phyloP scores from a whole-genome alignment of 192 early-diverging fungal genomes.

The Backusella circina region DNA sequence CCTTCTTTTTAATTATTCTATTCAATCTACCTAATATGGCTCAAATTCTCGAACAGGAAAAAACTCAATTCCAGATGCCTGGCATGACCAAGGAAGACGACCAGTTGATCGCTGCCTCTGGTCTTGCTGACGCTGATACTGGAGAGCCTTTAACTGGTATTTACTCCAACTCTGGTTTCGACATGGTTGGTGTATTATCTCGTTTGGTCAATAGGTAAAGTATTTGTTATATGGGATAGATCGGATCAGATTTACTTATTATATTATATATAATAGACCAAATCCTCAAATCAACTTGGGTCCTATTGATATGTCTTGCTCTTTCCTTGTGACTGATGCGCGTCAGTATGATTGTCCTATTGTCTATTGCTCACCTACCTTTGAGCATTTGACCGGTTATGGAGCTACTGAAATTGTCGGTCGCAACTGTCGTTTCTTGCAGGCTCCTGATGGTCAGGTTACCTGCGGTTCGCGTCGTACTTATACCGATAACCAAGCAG shows the following conservation, averaged over 20 bases:
- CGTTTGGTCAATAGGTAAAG: slow-evolving; percentile 8
- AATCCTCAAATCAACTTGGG: slow-evolving; percentile 57
- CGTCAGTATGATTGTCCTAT: slow-evolving; percentile 50
- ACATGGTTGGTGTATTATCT: slow-evolving; percentile 30
- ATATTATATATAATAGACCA: slow-evolving; percentile 30
- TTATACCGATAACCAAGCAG: slow-evolving; percentile 49
- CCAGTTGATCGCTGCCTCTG: neutral
- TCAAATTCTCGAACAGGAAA: slow-evolving; percentile 1
- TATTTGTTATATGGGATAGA: neutral
- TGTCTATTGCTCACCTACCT: slow-evolving; percentile 57
- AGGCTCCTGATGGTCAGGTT: slow-evolving; percentile 42
- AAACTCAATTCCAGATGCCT: neutral
- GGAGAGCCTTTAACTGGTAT: slow-evolving; percentile 27
- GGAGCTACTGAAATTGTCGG: slow-evolving; percentile 30
- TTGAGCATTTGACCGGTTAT: slow-evolving; percentile 53
- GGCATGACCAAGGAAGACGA: neutral
- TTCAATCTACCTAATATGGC: slow-evolving; percentile 4
- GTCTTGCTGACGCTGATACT: neutral
- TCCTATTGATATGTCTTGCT: slow-evolving; percentile 52
- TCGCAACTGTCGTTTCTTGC: slow-evolving; percentile 41
- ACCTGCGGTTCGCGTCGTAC: slow-evolving; percentile 36
- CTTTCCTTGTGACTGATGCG: slow-evolving; percentile 42
- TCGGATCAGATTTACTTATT: neutral
- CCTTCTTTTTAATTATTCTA: neutral
- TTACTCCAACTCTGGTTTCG: slow-evolving; percentile 48